Percentiles rank a stretch among this genome's conserved stretches.
Conservation (phyloP, 148 eudicot genomes). For the Selenicereus undatus region DNA sequence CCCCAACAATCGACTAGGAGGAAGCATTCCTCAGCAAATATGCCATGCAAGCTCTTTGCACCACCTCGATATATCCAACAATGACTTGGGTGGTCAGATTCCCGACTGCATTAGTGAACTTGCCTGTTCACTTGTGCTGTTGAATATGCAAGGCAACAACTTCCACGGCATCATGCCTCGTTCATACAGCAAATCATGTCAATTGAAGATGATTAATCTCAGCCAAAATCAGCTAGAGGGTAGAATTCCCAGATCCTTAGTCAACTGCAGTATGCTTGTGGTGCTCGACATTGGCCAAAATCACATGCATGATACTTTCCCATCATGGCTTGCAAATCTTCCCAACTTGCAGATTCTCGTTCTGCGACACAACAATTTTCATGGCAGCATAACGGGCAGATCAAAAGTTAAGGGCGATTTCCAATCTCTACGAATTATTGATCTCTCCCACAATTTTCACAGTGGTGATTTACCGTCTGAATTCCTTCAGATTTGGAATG, state of each 20-base stretch:
- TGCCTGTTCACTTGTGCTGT: neutral
- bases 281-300: conserved; percentile 33
- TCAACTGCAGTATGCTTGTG: conserved; percentile 18
- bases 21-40: conserved; percentile 18
- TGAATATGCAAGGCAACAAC: conserved; percentile 13
- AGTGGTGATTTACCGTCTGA: conserved; percentile 28
- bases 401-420: neutral
- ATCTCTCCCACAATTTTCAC: conserved; percentile 34
- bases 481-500: conserved; percentile 21
- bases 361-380: conserved; percentile 12
- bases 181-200: neutral
- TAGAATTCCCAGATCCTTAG: conserved; percentile 20
- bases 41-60: conserved; percentile 14
- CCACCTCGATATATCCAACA: conserved; percentile 21
- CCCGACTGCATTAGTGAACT: conserved; percentile 17
- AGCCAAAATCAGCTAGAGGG: conserved; percentile 22
- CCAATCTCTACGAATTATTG: conserved; percentile 35
- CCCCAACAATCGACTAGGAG: conserved; percentile 7
- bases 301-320: conserved; percentile 34
- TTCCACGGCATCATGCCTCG: conserved; percentile 20
- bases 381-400: conserved; percentile 19
- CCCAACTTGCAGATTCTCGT: conserved; percentile 3
- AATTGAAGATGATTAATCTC: conserved; percentile 16
- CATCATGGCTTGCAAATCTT: conserved; percentile 36
- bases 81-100: conserved; percentile 20